Conservation (phyloP, 176 grass and related monocot genomes). For the Oryza glaberrima region DNA sequence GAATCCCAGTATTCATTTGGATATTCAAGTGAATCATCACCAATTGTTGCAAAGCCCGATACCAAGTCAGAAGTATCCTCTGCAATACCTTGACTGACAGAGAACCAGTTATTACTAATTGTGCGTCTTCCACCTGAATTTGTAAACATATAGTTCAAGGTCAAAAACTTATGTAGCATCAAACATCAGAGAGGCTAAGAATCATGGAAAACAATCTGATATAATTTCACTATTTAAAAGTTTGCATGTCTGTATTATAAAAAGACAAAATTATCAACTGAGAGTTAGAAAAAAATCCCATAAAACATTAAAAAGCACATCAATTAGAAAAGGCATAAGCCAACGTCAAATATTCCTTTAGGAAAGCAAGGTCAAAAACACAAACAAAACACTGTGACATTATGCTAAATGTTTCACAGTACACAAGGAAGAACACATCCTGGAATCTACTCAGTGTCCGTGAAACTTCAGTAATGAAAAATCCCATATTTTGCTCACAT, state of each 20-base stretch:
- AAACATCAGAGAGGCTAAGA: conserved; percentile 1
- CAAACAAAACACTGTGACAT: not conserved
- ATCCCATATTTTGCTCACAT: not conserved
- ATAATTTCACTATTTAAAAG: conserved; percentile 7
- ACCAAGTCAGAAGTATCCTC: conserved; percentile 90
- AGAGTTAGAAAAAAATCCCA: not conserved
- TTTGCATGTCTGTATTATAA: conserved; percentile 5
- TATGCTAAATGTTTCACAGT: not conserved
- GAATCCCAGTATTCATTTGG: conserved; percentile 99
- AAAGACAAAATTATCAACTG: conserved; percentile 17
- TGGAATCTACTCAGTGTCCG: not conserved
- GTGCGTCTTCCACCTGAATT: conserved; percentile 75
- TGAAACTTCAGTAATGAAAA: not conserved
- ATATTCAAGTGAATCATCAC: conserved; percentile 85
- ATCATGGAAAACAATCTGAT: conserved; percentile 11
- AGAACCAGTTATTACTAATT: conserved; percentile 80
- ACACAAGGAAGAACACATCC: not conserved
- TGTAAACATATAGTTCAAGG: conserved; percentile 25
- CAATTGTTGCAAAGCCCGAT: conserved; percentile 83
- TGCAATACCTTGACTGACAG: conserved; percentile 94
- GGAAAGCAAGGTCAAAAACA: not conserved
- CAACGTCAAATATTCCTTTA: not conserved
- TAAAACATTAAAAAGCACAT: conserved; percentile 13
- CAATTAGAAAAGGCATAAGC: not conserved
- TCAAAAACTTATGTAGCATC: conserved; percentile 8